A percentile compares a stretch with the other conserved stretches of the same genome.
Evolutionary conservation across 257 asterid genomes (phyloP).

Genomic region (Galeopsis tetrahit): DNA sequence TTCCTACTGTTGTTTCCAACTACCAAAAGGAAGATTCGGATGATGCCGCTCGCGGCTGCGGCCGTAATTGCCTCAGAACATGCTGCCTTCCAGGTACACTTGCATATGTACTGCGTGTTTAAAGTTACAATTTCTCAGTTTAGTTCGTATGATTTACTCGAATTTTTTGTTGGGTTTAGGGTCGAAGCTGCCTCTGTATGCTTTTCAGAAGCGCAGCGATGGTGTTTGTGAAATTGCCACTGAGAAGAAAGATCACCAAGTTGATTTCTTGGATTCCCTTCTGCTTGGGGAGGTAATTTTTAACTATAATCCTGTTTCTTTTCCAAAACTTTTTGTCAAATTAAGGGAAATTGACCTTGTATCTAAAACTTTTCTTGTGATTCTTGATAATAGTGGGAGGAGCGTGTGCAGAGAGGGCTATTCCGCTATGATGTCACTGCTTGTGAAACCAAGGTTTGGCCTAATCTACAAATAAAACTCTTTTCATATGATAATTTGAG

Average conservation of each 20-base stretch:
- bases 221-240: constrained; percentile 36
- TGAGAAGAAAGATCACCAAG: constrained; percentile 51
- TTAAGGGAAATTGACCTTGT: neutral
- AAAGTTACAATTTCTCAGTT: neutral
- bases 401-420: constrained; percentile 90
- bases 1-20: constrained; percentile 85
- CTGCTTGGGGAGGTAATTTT: constrained; percentile 71
- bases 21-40: constrained; percentile 82
- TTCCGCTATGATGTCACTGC: constrained; percentile 99
- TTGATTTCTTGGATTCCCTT: constrained; percentile 71
- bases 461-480: neutral
- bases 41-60: constrained; percentile 65
- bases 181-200: constrained; percentile 79
- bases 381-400: constrained; percentile 82
- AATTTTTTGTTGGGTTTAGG: constrained; percentile 46
- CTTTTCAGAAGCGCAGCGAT: constrained; percentile 51
- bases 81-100: constrained; percentile 77
- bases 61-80: constrained; percentile 77
- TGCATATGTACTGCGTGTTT: neutral
- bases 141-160: constrained; percentile 19
- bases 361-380: constrained; percentile 22
- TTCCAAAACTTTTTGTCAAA: neutral
- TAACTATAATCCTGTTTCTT: neutral
- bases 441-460: constrained; percentile 84
- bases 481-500: neutral